A percentile compares a stretch with the other conserved stretches of the same genome.
phyloP scores from a whole-genome alignment of 495 filamentous ascomycete species.

The Penicillium riverlandense region DNA sequence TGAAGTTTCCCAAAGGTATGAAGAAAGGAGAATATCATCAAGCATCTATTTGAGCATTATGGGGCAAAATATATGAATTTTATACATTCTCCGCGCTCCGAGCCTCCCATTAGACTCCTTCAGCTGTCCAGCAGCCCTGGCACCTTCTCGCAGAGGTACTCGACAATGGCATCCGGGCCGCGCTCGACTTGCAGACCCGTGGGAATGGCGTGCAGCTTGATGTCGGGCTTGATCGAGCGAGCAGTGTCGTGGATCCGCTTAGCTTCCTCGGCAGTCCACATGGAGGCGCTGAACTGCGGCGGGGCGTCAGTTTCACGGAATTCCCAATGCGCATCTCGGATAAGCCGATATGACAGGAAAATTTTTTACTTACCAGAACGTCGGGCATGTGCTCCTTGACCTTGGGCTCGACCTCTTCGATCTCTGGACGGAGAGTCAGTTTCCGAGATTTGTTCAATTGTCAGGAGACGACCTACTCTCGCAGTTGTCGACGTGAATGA shows the following conservation, averaged over 20 bases:
- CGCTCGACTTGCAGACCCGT: slow-evolving; percentile 56
- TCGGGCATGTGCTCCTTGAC: slow-evolving; percentile 43
- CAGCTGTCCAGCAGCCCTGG: slow-evolving; percentile 42
- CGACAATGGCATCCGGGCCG: slow-evolving; percentile 59
- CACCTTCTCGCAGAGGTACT: slow-evolving; percentile 54
- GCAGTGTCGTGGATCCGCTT: slow-evolving; percentile 48
- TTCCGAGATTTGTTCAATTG: not conserved
- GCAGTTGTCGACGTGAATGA: slow-evolving; percentile 53
- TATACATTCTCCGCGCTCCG: not conserved
- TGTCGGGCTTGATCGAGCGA: slow-evolving; percentile 38
- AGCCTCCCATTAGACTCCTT: not conserved
- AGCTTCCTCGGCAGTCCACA: slow-evolving; percentile 58
- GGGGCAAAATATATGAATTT: not conserved
- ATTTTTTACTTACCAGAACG: slow-evolving; percentile 32
- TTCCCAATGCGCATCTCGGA: slow-evolving; percentile 2
- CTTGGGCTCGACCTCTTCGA: slow-evolving; percentile 45
- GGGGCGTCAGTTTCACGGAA: not conserved
- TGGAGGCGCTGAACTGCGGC: slow-evolving; percentile 56
- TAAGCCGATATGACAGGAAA: not conserved
- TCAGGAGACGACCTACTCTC: slow-evolving; percentile 32
- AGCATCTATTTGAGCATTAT: no score
- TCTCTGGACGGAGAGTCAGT: slow-evolving; percentile 21
- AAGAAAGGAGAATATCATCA: not conserved
- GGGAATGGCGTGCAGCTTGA: slow-evolving; percentile 55
- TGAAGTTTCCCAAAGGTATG: not conserved